Evolutionary conservation across 352 stramenopile genomes (phyloP).

Genomic region (Plasmopara halstedii): DNA sequence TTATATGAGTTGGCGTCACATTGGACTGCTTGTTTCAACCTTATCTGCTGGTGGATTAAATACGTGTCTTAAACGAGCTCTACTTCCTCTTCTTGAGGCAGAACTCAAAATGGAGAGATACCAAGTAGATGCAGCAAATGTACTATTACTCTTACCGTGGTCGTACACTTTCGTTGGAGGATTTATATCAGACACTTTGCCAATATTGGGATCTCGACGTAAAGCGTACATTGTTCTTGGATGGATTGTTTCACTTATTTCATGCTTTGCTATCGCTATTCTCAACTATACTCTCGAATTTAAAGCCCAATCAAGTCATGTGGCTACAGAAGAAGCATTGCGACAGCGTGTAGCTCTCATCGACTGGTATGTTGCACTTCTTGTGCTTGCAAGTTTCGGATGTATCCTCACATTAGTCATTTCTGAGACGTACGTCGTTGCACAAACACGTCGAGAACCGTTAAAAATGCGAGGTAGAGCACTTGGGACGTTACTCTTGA

Average conservation of each 20-base stretch:
- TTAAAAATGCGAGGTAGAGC: slow-evolving; percentile 24
- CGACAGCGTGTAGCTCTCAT: slow-evolving; percentile 23
- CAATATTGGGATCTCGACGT: slow-evolving; percentile 34
- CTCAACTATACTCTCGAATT: slow-evolving; percentile 52
- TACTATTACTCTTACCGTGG: slow-evolving; percentile 39
- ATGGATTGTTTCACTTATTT: slow-evolving; percentile 32
- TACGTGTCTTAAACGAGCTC: slow-evolving; percentile 28
- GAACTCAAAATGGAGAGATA: slow-evolving; percentile 28
- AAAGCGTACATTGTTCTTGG: slow-evolving; percentile 51
- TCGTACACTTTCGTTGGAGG: slow-evolving; percentile 40
- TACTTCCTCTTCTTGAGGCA: slow-evolving; percentile 33
- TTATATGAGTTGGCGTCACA: slow-evolving; percentile 16
- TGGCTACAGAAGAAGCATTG: slow-evolving; percentile 10
- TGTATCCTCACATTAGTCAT: slow-evolving; percentile 41
- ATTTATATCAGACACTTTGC: slow-evolving; percentile 45
- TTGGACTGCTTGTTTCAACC: slow-evolving; percentile 33
- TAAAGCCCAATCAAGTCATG: slow-evolving; percentile 14
- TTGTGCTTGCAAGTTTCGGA: slow-evolving; percentile 46
- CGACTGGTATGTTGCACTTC: slow-evolving; percentile 32
- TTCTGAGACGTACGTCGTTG: slow-evolving; percentile 46
- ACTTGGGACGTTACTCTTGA: slow-evolving; percentile 39
- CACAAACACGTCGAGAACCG: slow-evolving; percentile 43
- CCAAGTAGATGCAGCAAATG: slow-evolving; percentile 26
- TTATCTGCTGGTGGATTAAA: slow-evolving; percentile 27
- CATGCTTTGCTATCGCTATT: slow-evolving; percentile 44